Conservation (phyloP, 2,329 filamentous ascomycete genomes). For the Atkinsonella hypoxylon region DNA sequence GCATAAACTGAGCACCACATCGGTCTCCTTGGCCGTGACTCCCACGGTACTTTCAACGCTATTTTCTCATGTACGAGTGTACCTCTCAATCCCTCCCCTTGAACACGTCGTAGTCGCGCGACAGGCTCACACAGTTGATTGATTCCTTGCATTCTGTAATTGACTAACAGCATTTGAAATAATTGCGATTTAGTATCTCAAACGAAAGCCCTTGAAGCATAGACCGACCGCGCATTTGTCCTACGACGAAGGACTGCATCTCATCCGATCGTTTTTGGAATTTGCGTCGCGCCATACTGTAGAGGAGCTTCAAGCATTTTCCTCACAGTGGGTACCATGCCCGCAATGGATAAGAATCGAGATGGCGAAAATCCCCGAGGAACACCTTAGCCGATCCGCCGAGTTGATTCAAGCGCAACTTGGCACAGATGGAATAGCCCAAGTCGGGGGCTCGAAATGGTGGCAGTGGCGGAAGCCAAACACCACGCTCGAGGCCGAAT, state of each 20-base stretch:
- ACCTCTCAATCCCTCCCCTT: background rate
- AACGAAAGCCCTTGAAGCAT: slow-evolving; percentile 60
- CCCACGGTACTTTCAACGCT: slow-evolving; percentile 81
- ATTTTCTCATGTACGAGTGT: slow-evolving; percentile 61
- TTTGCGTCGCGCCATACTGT: slow-evolving; percentile 83
- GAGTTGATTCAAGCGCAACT: slow-evolving; percentile 58
- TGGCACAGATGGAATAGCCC: slow-evolving; percentile 60
- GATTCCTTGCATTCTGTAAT: background rate
- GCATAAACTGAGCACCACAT: slow-evolving; percentile 60
- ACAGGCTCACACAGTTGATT: background rate
- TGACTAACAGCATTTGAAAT: background rate
- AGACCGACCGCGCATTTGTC: slow-evolving; percentile 85
- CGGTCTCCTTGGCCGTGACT: slow-evolving; percentile 72
- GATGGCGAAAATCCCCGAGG: slow-evolving; percentile 49
- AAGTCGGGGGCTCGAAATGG: slow-evolving; percentile 74
- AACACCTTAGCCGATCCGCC: slow-evolving; percentile 55
- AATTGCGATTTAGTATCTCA: slow-evolving; percentile 53
- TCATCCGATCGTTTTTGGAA: slow-evolving; percentile 75
- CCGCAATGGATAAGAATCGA: slow-evolving; percentile 81
- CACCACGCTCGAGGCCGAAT: slow-evolving; percentile 64
- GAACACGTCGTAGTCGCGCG: background rate
- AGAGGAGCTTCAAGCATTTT: slow-evolving; percentile 88
- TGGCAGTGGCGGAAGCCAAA: slow-evolving; percentile 74
- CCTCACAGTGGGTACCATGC: slow-evolving; percentile 78
- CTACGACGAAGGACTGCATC: slow-evolving; percentile 82